Evolutionary conservation across 2,329 filamentous ascomycete species (phyloP).

Genomic region (Penicillium sp.): DNA sequence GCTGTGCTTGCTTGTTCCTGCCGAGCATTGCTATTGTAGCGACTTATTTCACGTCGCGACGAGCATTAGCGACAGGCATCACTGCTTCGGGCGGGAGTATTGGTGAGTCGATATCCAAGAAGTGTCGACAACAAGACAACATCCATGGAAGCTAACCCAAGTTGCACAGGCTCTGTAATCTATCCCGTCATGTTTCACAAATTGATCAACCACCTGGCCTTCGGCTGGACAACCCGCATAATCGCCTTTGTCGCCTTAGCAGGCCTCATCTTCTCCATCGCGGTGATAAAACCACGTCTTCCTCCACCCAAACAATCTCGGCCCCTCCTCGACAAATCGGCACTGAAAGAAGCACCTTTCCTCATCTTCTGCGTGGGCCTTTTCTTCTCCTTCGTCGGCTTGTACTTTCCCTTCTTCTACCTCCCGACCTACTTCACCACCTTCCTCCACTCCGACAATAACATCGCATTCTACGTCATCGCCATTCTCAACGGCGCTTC

Average conservation of each 20-base stretch:
- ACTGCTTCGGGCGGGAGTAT: constrained; percentile 32
- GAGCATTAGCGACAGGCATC: constrained; percentile 35
- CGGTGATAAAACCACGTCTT: constrained; percentile 43
- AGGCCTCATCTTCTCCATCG: constrained; percentile 41
- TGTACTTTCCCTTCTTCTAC: constrained; percentile 52
- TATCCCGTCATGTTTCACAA: constrained; percentile 52
- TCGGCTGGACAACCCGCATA: constrained; percentile 53
- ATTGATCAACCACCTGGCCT: constrained; percentile 49
- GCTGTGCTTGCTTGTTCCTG: constrained; percentile 32
- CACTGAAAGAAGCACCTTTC: constrained; percentile 45
- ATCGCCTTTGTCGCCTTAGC: constrained; percentile 51
- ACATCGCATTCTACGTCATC: constrained; percentile 35
- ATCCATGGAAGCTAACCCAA: background rate
- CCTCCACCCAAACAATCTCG: constrained; percentile 32
- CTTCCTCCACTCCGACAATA: constrained; percentile 4
- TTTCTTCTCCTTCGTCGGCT: constrained; percentile 48
- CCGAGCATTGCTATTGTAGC: constrained; percentile 33
- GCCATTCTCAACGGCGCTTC: constrained; percentile 37
- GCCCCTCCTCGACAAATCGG: constrained; percentile 41
- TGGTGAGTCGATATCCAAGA: constrained; percentile 20
- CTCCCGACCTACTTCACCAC: constrained; percentile 47
- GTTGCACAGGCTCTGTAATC: constrained; percentile 42
- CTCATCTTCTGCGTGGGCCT: constrained; percentile 40
- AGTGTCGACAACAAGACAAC: background rate
- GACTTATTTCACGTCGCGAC: constrained; percentile 29